Evolutionary conservation across 1,139 yeast genomes (phyloP).

Genomic region (Pichia cactophila): DNA sequence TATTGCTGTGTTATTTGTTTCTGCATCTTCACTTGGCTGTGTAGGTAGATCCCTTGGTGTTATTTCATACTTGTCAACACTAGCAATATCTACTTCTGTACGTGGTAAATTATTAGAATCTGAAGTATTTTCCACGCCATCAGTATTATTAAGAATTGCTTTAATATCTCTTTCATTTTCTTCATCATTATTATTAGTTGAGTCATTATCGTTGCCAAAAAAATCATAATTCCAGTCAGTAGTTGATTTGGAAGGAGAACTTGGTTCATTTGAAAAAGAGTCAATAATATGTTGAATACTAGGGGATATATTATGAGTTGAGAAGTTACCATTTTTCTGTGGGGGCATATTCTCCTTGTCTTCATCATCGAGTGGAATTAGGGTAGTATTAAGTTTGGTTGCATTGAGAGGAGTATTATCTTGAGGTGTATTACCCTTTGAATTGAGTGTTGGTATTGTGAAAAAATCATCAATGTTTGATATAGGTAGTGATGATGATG

Average conservation of each 20-base stretch:
- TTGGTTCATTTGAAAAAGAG: slow-evolving; percentile 23
- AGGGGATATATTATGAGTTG: slow-evolving; percentile 23
- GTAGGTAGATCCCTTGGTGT: slow-evolving; percentile 26
- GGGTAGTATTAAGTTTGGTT: slow-evolving; percentile 28
- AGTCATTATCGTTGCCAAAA: slow-evolving; percentile 23
- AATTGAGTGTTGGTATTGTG: slow-evolving; percentile 7
- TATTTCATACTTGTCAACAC: slow-evolving; percentile 21
- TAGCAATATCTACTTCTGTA: slow-evolving; percentile 20
- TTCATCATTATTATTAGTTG: background rate
- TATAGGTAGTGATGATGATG: slow-evolving; percentile 14
- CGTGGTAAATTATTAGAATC: slow-evolving; percentile 3
- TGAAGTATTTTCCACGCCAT: background rate
- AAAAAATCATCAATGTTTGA: slow-evolving; percentile 18
- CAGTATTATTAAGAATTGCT: background rate
- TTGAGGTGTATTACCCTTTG: slow-evolving; percentile 15
- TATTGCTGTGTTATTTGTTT: background rate
- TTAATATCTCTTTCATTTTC: background rate
- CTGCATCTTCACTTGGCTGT: slow-evolving; percentile 4
- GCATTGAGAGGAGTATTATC: slow-evolving; percentile 28
- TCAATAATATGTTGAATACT: slow-evolving; percentile 27
- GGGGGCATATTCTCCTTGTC: slow-evolving; percentile 26
- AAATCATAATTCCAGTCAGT: slow-evolving; percentile 25
- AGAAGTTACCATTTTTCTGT: background rate
- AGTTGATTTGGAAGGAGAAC: slow-evolving; percentile 23
- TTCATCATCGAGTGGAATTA: slow-evolving; percentile 29